Evolutionary conservation across 176 grass and related monocot species (phyloP).

Genomic region (Oryza meridionalis): DNA sequence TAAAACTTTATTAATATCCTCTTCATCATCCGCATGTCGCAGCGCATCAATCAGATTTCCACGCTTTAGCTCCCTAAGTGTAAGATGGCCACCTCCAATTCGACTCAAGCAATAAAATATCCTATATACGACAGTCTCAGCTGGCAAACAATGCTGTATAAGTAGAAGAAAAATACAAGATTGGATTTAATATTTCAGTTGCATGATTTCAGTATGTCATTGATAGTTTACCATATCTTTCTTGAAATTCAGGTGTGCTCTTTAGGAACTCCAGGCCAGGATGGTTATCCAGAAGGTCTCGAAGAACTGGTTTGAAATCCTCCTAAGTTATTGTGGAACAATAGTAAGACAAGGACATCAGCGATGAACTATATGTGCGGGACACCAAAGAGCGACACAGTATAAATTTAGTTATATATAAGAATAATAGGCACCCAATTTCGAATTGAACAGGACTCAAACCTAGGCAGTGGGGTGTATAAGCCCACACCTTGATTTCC

Average conservation of each 20-base stretch:
- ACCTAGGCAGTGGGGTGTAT: neutral
- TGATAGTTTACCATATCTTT: conserved; percentile 82
- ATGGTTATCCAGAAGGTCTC: conserved; percentile 89
- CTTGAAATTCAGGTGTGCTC: conserved; percentile 95
- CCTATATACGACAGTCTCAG: conserved; percentile 95
- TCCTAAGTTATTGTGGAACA: conserved; percentile 58
- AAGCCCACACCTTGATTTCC: neutral
- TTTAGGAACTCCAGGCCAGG: conserved; percentile 95
- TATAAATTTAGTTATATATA: neutral
- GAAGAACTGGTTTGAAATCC: conserved; percentile 88
- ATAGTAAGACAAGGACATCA: conserved; percentile 28
- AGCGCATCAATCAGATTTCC: conserved; percentile 87
- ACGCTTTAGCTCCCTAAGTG: conserved; percentile 85
- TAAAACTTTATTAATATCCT: conserved; percentile 98
- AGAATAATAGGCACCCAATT: neutral
- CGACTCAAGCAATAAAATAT: conserved; percentile 96
- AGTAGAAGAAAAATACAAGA: conserved; percentile 38
- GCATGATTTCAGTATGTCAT: conserved; percentile 21
- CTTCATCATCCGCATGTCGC: conserved; percentile 91
- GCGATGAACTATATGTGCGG: conserved; percentile 12
- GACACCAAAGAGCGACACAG: neutral
- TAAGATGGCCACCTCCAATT: conserved; percentile 81
- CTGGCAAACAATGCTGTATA: conserved; percentile 66
- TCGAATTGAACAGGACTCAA: neutral
- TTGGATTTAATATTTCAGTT: conserved; percentile 15